These are phyloP conservation scores for Sugiyamaella castrensis DNA, from an alignment of 1,139 yeast genomes.

Conservation along the genomic window DNA sequence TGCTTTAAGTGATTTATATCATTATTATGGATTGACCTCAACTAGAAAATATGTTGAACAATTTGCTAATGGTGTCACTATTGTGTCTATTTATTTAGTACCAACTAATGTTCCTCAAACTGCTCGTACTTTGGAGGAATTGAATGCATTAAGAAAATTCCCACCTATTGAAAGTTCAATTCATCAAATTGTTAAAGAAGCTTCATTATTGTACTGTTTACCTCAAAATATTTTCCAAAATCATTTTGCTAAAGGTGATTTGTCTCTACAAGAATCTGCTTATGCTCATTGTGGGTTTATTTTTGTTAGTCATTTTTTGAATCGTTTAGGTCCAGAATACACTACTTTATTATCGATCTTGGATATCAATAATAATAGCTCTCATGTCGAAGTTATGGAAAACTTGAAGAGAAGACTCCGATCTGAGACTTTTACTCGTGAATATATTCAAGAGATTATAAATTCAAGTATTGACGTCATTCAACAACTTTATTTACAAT, in stretches of 20 bases:
- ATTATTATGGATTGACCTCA: slow-evolving; percentile 81
- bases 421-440: slow-evolving; percentile 89
- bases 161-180: slow-evolving; percentile 66
- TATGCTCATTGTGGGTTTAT: slow-evolving; percentile 94
- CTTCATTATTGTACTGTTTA: slow-evolving; percentile 84
- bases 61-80: slow-evolving; percentile 82
- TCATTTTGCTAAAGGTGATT: slow-evolving; percentile 68
- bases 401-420: slow-evolving; percentile 86
- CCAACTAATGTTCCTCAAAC: slow-evolving; percentile 47
- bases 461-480: slow-evolving; percentile 68
- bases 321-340: slow-evolving; percentile 91
- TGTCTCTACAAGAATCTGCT: slow-evolving; percentile 90
- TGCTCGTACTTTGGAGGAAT: slow-evolving; percentile 36
- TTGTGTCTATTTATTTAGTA: slow-evolving; percentile 80
- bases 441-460: slow-evolving; percentile 75
- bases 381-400: slow-evolving; percentile 68
- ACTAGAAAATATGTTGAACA: slow-evolving; percentile 93
- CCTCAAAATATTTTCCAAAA: slow-evolving; percentile 83
- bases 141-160: slow-evolving; percentile 38
- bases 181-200: slow-evolving; percentile 91
- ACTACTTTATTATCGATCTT: slow-evolving; percentile 63
- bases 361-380: slow-evolving; percentile 53
- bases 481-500: slow-evolving; percentile 82
- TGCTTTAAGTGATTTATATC: slow-evolving; percentile 82
- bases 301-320: slow-evolving; percentile 90